Percentiles rank a stretch among this genome's conserved stretches.
Evolutionary conservation across 148 eudicot species (phyloP).

Genomic region (Spergularia marina): DNA sequence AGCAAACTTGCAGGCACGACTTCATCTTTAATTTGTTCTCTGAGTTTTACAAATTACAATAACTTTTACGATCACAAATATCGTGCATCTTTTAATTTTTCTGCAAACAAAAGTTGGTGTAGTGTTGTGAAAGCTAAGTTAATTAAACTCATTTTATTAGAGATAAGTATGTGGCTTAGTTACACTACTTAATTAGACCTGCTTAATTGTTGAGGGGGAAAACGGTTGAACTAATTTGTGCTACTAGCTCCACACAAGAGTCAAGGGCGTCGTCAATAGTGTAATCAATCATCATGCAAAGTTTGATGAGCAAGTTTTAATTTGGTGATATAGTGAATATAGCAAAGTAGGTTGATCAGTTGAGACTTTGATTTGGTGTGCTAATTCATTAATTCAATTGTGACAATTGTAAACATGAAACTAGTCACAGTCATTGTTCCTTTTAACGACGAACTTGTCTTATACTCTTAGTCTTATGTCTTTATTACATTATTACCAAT

Average conservation of each 20-base stretch:
- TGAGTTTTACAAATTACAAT: not conserved
- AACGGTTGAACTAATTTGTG: conserved; percentile 14
- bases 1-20: not conserved
- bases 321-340: not conserved
- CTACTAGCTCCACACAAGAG: conserved; percentile 13
- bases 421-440: too few species aligned
- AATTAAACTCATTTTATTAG: not conserved
- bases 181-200: too few species aligned
- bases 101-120: conserved; percentile 1
- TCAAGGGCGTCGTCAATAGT: not conserved
- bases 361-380: conserved; percentile 4
- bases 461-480: too few species aligned
- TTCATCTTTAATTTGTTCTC: not conserved
- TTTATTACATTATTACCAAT: too few species aligned
- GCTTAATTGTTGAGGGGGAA: too few species aligned
- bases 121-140: not conserved
- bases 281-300: conserved; percentile 3
- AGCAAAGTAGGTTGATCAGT: conserved; percentile 3
- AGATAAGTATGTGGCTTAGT: too few species aligned
- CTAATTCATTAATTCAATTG: too few species aligned
- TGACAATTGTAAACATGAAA: too few species aligned
- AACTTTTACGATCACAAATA: not conserved
- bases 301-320: not conserved
- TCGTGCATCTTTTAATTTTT: conserved; percentile 6
- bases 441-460: too few species aligned